phyloP scores from a whole-genome alignment of 2,329 filamentous ascomycete genomes.

The Lachnellula hyalina region DNA sequence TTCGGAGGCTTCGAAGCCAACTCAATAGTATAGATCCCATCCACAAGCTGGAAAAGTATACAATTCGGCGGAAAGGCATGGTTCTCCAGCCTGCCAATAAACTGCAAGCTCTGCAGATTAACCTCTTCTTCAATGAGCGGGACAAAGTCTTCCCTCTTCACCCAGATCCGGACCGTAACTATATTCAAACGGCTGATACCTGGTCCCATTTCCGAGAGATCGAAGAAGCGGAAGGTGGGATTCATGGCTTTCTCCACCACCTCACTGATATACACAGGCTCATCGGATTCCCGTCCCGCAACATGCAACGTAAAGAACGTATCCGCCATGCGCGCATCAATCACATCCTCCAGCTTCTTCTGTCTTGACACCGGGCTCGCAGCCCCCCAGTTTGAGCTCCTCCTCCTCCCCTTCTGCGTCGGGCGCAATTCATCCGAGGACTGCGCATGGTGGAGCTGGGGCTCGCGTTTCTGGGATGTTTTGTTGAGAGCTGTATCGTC shows the following conservation, averaged over 20 bases:
- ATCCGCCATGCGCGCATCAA: constrained; percentile 71
- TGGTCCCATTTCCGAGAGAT: constrained; percentile 60
- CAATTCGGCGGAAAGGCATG: constrained; percentile 76
- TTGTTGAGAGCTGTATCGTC: constrained; percentile 72
- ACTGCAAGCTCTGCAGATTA: constrained; percentile 69
- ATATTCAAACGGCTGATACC: constrained; percentile 59
- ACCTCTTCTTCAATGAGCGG: constrained; percentile 67
- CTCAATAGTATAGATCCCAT: constrained; percentile 81
- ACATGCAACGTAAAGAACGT: constrained; percentile 84
- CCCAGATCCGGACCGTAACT: constrained; percentile 71
- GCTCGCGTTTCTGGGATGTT: constrained; percentile 54
- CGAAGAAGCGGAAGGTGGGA: constrained; percentile 82
- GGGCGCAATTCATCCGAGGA: constrained; percentile 48
- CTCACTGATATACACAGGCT: constrained; percentile 90
- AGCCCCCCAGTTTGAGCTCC: constrained; percentile 58
- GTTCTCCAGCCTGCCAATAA: constrained; percentile 66
- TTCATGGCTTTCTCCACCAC: constrained; percentile 77
- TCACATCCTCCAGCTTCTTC: constrained; percentile 68
- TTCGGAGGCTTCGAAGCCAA: constrained; percentile 42
- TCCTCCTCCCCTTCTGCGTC: constrained; percentile 42
- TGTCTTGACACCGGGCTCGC: constrained; percentile 58
- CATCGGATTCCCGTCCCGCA: constrained; percentile 43
- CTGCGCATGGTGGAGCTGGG: constrained; percentile 48
- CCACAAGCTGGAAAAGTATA: constrained; percentile 76
- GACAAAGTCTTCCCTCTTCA: constrained; percentile 50